phyloP scores from a whole-genome alignment of 1,284 basidiomycete species.

The Athelia psychrophila region DNA sequence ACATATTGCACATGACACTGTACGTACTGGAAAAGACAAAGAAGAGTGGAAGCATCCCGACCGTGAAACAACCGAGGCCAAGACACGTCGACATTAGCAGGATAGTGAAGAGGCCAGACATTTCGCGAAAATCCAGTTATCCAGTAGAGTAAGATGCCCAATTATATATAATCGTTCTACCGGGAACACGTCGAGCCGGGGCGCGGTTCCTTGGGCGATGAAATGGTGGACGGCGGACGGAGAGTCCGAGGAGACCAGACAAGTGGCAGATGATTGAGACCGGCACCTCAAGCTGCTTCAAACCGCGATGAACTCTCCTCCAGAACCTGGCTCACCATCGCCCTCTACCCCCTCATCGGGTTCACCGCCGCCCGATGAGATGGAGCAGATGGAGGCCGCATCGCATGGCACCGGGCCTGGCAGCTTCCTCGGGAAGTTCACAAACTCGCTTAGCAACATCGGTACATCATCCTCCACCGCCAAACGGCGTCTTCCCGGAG shows the following conservation, averaged over 20 bases:
- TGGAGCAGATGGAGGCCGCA: slow-evolving; percentile 1
- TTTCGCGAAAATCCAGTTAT: not conserved
- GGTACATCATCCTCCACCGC: slow-evolving; percentile 11
- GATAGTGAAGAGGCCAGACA: slow-evolving; percentile 21
- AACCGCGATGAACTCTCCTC: slow-evolving; percentile 34
- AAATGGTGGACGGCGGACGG: too few relatives aligned
- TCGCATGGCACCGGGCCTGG: not conserved
- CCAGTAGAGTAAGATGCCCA: too few relatives aligned
- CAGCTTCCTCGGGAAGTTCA: not conserved
- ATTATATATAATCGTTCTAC: too few relatives aligned
- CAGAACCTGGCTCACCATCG: slow-evolving; percentile 34
- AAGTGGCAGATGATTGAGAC: too few relatives aligned
- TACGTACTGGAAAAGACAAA: slow-evolving; percentile 74
- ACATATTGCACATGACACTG: not conserved
- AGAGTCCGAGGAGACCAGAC: too few relatives aligned
- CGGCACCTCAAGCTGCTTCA: too few relatives aligned
- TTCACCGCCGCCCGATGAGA: slow-evolving; percentile 37
- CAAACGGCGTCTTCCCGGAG: slow-evolving; percentile 34
- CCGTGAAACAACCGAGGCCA: slow-evolving; percentile 67
- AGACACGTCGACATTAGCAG: slow-evolving; percentile 67
- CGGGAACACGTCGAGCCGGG: too few relatives aligned
- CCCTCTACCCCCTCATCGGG: slow-evolving; percentile 36
- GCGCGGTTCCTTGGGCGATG: too few relatives aligned
- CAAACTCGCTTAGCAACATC: not conserved
- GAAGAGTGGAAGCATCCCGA: slow-evolving; percentile 74